phyloP scores from a whole-genome alignment of 106 monocot species.

The Phalaenopsis aphrodite region DNA sequence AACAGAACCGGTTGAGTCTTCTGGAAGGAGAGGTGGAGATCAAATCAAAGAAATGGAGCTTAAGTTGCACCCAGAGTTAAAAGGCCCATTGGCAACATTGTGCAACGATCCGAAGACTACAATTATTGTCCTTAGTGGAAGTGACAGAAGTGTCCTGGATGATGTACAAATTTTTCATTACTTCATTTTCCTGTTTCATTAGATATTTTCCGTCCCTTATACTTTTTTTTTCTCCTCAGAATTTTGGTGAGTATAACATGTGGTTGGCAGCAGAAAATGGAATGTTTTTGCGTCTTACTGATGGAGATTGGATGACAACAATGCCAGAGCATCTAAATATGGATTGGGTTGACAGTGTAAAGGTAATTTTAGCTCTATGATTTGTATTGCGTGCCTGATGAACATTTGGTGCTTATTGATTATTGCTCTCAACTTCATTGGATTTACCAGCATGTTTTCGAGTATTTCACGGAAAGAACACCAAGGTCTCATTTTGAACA shows the following conservation, averaged over 20 bases:
- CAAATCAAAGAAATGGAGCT: slow-evolving; percentile 99
- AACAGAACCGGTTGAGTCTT: slow-evolving; percentile 81
- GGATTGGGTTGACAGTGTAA: slow-evolving; percentile 99
- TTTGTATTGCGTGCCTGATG: not conserved
- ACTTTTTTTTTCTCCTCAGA: slow-evolving; percentile 31
- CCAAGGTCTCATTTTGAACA: slow-evolving; percentile 98
- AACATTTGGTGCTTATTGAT: not conserved
- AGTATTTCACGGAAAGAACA: slow-evolving; percentile 96
- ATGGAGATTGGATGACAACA: slow-evolving; percentile 99
- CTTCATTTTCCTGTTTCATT: not conserved
- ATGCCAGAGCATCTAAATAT: slow-evolving; percentile 99
- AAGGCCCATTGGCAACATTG: slow-evolving; percentile 54
- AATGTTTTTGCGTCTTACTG: slow-evolving; percentile 85
- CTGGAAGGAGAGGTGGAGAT: slow-evolving; percentile 94
- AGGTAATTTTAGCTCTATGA: slow-evolving; percentile 31
- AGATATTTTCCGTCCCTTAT: not conserved
- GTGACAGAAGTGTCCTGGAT: slow-evolving; percentile 91
- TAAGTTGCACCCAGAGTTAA: slow-evolving; percentile 88
- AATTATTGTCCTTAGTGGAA: slow-evolving; percentile 90
- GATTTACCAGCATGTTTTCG: slow-evolving; percentile 82
- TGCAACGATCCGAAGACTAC: slow-evolving; percentile 82
- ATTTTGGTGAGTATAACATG: slow-evolving; percentile 93
- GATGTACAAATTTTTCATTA: slow-evolving; percentile 35
- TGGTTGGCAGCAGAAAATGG: slow-evolving; percentile 99
- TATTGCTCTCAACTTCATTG: not conserved